A percentile compares a stretch with the other conserved stretches of the same genome.
Evolutionary conservation across 306 rosid species (phyloP).

Genomic region (Pterocarpus macrocarpus): DNA sequence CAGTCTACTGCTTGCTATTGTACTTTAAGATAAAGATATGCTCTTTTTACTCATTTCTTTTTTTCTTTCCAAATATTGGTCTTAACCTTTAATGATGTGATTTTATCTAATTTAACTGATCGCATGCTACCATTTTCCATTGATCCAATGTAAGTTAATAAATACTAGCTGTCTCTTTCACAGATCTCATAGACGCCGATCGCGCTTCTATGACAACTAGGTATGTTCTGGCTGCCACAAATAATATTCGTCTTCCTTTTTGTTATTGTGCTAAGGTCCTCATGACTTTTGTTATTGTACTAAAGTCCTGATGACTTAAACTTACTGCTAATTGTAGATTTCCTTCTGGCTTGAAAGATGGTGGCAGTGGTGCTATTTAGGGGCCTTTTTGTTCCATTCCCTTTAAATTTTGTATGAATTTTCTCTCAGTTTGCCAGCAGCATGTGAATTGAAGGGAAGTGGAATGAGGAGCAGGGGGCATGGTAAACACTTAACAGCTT

Average conservation of each 20-base stretch:
- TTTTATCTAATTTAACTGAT: conserved; percentile 35
- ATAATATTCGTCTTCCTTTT: background rate
- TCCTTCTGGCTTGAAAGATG: background rate
- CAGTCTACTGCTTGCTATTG: background rate
- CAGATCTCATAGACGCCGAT: conserved; percentile 81
- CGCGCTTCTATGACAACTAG: conserved; percentile 90
- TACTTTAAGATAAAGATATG: background rate
- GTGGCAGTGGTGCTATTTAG: background rate
- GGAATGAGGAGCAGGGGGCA: conserved; percentile 41
- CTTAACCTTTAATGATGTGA: background rate
- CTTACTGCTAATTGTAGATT: conserved; percentile 8
- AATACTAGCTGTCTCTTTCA: background rate
- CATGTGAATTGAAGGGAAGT: conserved; percentile 42
- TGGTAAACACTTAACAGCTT: conserved; percentile 35
- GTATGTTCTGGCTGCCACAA: conserved; percentile 54
- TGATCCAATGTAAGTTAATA: background rate
- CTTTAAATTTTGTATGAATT: background rate
- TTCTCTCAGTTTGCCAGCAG: conserved; percentile 39
- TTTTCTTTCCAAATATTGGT: background rate
- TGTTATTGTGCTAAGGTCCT: background rate
- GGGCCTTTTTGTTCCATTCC: conserved; percentile 1
- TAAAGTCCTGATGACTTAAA: background rate
- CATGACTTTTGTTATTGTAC: background rate
- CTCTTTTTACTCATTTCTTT: background rate
- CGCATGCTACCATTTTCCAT: conserved; percentile 3